These are phyloP conservation scores for Cyberlindnera veronae DNA, from an alignment of 805 yeast species.

Conservation along the genomic window DNA sequence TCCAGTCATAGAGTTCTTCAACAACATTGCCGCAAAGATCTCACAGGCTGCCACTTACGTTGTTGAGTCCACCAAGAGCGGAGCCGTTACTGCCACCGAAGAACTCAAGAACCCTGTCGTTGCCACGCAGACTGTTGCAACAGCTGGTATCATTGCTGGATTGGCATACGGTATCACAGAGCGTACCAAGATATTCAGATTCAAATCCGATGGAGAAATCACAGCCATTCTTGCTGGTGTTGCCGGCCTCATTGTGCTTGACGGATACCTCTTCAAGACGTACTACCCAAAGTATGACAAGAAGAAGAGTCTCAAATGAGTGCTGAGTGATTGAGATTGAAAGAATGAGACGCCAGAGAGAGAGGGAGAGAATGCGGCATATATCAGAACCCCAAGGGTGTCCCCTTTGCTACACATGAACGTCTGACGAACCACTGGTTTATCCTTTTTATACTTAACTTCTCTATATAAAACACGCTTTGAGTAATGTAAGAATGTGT, in stretches of 20 bases:
- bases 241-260: conserved; percentile 52
- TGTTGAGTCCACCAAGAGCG: conserved; percentile 20
- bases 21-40: conserved; percentile 19
- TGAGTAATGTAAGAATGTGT: too few species aligned
- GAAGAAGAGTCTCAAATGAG: conserved; percentile 28
- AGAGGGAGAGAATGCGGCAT: background rate
- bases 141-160: conserved; percentile 45
- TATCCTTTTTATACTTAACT: too few species aligned
- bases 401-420: too few species aligned
- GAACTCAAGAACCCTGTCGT: conserved; percentile 66
- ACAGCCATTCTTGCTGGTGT: conserved; percentile 49
- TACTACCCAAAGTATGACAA: conserved; percentile 55
- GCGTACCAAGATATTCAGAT: conserved; percentile 44
- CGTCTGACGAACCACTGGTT: too few species aligned
- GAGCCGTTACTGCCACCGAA: conserved; percentile 24
- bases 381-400: too few species aligned
- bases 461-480: too few species aligned
- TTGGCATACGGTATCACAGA: conserved; percentile 48
- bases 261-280: conserved; percentile 49
- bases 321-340: background rate
- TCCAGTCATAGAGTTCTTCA: conserved; percentile 23
- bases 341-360: background rate
- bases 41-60: conserved; percentile 23
- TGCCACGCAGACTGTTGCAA: conserved; percentile 47
- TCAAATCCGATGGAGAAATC: conserved; percentile 43